Conservation (phyloP, 805 yeast species). For the Pichia kluyveri region DNA sequence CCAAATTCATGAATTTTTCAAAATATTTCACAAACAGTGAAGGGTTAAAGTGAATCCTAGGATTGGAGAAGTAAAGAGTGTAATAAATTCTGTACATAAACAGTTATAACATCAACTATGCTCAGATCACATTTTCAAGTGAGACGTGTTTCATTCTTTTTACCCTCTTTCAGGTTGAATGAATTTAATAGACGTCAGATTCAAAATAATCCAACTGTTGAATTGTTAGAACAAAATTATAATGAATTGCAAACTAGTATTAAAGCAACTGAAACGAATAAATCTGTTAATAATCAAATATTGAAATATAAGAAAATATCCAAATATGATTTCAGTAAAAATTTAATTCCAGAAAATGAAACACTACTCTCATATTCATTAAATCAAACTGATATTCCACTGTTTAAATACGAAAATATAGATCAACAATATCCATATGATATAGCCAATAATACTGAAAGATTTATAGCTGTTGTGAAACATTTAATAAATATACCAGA, state of each 20-base stretch:
- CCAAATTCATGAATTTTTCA: background rate
- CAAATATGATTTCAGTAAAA: background rate
- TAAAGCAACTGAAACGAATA: background rate
- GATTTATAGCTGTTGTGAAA: background rate
- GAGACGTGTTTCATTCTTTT: slow-evolving; percentile 8
- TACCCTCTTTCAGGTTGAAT: slow-evolving; percentile 7
- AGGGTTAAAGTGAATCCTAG: too few species aligned
- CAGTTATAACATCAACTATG: background rate
- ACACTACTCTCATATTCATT: background rate
- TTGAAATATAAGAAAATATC: background rate
- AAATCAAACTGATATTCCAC: background rate
- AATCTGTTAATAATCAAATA: background rate
- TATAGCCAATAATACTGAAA: background rate
- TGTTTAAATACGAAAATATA: background rate
- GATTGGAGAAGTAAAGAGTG: too few species aligned
- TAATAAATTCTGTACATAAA: too few species aligned
- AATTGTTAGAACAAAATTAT: slow-evolving; percentile 5
- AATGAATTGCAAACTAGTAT: background rate
- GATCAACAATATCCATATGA: background rate
- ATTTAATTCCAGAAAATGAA: background rate
- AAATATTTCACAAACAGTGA: too few species aligned
- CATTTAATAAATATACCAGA: background rate
- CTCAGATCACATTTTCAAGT: background rate
- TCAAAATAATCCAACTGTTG: slow-evolving; percentile 4
- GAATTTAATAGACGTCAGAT: slow-evolving; percentile 6